Evolutionary conservation across 306 rosid species (phyloP).

Genomic region (Vachellia collinsii): DNA sequence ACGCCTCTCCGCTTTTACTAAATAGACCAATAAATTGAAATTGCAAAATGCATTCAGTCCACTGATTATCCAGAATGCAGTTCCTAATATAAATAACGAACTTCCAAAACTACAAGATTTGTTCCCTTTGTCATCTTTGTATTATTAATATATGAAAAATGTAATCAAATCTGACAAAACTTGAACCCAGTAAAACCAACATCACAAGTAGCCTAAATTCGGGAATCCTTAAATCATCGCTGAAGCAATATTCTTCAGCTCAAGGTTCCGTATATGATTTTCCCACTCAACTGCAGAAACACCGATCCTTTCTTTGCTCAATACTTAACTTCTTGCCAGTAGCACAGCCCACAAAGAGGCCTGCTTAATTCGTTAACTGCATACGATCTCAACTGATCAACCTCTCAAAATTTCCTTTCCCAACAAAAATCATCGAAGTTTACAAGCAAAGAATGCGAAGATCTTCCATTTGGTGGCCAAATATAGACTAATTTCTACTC

Average conservation of each 20-base stretch:
- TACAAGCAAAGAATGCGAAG: slow-evolving; percentile 19
- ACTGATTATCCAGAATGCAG: slow-evolving; percentile 3
- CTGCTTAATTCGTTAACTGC: not conserved
- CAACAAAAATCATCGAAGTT: slow-evolving; percentile 15
- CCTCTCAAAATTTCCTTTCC: slow-evolving; percentile 3
- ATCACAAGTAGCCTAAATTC: not conserved
- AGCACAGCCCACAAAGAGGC: not conserved
- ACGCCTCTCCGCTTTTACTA: slow-evolving; percentile 12
- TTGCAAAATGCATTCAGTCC: not conserved
- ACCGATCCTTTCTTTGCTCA: slow-evolving; percentile 10
- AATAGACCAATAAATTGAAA: not conserved
- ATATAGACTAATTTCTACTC: not conserved
- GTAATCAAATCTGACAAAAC: not conserved
- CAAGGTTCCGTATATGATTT: not conserved
- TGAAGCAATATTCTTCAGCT: slow-evolving; percentile 1
- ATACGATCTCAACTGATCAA: slow-evolving; percentile 14
- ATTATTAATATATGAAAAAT: slow-evolving; percentile 9
- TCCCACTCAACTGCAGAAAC: slow-evolving; percentile 12
- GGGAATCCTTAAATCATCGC: not conserved
- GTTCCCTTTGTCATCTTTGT: not conserved
- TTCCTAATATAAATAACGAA: not conserved
- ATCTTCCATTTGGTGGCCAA: slow-evolving; percentile 5
- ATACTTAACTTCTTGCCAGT: not conserved
- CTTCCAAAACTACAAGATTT: not conserved
- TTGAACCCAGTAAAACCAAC: slow-evolving; percentile 19